A percentile compares a stretch with the other conserved stretches of the same genome.
phyloP scores from a whole-genome alignment of 1,284 basidiomycete genomes.

The Rhodotorula sp. region DNA sequence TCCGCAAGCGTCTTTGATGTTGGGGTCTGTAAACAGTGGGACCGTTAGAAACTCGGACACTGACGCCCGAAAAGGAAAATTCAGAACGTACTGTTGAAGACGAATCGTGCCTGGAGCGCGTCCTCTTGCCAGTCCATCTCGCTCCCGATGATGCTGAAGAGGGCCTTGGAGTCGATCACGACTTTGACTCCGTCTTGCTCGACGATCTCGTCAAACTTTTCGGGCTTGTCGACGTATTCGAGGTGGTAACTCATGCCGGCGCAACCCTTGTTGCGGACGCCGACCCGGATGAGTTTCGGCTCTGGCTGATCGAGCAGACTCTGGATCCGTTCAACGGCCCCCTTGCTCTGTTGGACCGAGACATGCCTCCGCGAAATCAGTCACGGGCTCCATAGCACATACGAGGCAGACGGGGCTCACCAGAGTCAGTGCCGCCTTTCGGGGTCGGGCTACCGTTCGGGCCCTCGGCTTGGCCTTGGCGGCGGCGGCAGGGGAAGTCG shows the following conservation, averaged over 20 bases:
- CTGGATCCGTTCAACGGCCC: constrained; percentile 70
- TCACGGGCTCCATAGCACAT: background rate
- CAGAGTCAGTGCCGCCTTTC: constrained; percentile 77
- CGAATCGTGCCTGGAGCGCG: constrained; percentile 83
- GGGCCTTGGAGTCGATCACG: constrained; percentile 91
- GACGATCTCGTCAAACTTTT: constrained; percentile 95
- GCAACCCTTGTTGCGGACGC: constrained; percentile 97
- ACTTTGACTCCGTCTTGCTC: constrained; percentile 91
- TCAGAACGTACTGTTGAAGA: constrained; percentile 76
- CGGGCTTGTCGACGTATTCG: constrained; percentile 88
- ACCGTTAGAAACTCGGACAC: background rate
- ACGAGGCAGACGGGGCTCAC: constrained; percentile 51
- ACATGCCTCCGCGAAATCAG: background rate
- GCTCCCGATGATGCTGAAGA: constrained; percentile 97
- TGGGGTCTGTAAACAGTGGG: constrained; percentile 46
- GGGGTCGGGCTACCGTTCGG: constrained; percentile 54
- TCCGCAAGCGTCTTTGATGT: constrained; percentile 80
- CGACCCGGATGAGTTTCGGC: constrained; percentile 91
- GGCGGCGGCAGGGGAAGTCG: background rate
- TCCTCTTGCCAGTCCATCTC: constrained; percentile 99
- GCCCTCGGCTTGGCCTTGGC: constrained; percentile 8
- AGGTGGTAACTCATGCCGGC: constrained; percentile 96
- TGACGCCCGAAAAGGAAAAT: no score
- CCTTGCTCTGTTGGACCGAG: constrained; percentile 63
- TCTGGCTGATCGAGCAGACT: constrained; percentile 69